Evolutionary conservation across 176 grass and related monocot species (phyloP), one percentile per base, ranked within the genome.

Genomic region (Triticum monococcum): DNA sequence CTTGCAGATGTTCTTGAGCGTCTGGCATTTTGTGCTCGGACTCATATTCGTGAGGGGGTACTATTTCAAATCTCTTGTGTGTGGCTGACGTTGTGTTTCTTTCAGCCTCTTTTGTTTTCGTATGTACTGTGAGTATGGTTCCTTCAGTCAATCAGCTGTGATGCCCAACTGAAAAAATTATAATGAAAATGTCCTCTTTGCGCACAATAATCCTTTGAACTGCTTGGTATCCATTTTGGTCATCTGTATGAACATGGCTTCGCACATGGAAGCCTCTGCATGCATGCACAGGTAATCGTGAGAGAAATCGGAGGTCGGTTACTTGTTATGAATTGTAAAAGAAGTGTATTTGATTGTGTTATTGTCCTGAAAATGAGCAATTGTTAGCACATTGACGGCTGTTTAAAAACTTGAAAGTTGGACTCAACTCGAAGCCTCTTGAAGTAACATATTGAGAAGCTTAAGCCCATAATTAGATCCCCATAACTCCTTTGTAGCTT

Each of bases 1-100:
- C 91, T 98, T 54, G 96, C 96, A 26, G 96, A 98, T 69, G 86
- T 95, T 89, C 96, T 95, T 84, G 96, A 98, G 75, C 87, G 96
- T 63, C 81, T 98, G 70, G 92, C 96, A 76, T 98, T 98, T 86
- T 98, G 96, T 91, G 96, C 93, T 88, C 77, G 96, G 57, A 98
- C 93, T 79, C 41, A 98, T 76, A 98, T 98, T 54, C 91, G 93
- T 26, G 96, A 98, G 88, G 92, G 95, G 91, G 96, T 98, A 88
- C 54, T 62, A 48, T 72, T 90, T 18, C 45, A 61, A 16, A 77
- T 48, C 24, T 75, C 50, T 30, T 30, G 31, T 60, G 7, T 87
- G 60, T 74, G 31, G 7, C n/a, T 72, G 20, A 79, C 35, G 33
- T 63, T 68, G 25, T 22, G 75, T 60, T 65, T 45, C 59, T 57